These are phyloP conservation scores for Chalciporus sphaerocephalus DNA, from an alignment of 768 basidiomycete species.

Conservation along the genomic window DNA sequence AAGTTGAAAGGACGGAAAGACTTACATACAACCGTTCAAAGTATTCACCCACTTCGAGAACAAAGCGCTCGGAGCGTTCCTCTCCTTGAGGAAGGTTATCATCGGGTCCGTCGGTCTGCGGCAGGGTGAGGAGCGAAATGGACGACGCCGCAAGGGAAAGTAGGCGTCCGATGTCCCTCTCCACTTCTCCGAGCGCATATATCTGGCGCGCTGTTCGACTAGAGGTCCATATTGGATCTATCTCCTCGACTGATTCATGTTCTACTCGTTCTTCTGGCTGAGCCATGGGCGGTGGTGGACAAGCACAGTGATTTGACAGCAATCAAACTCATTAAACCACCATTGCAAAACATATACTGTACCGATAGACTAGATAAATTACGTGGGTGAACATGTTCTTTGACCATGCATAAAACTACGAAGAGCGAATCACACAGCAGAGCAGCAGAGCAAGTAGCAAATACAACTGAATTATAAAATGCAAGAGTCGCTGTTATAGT, in stretches of 20 bases:
- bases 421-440: slow-evolving; percentile 29
- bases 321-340: not conserved
- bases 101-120: slow-evolving; percentile 69
- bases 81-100: slow-evolving; percentile 73
- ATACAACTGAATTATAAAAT: slow-evolving; percentile 32
- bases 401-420: not conserved
- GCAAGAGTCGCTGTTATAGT: slow-evolving; percentile 15
- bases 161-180: slow-evolving; percentile 78
- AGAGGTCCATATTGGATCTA: slow-evolving; percentile 78
- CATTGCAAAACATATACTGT: too few relatives aligned
- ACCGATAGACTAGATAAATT: not conserved
- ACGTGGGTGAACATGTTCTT: not conserved
- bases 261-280: slow-evolving; percentile 16
- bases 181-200: slow-evolving; percentile 73
- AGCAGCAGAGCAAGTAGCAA: slow-evolving; percentile 27
- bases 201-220: slow-evolving; percentile 80
- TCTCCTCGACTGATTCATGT: slow-evolving; percentile 33
- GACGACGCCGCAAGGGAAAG: slow-evolving; percentile 74
- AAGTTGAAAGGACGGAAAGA: slow-evolving; percentile 11
- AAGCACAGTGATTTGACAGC: too few relatives aligned
- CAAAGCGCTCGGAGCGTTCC: slow-evolving; percentile 81
- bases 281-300: slow-evolving; percentile 15
- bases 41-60: slow-evolving; percentile 79
- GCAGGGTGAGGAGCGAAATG: slow-evolving; percentile 74
- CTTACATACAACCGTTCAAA: slow-evolving; percentile 77